A percentile compares a stretch with the other conserved stretches of the same genome.
Conservation (phyloP, 495 filamentous ascomycete species). For the Choiromyces venosus region DNA sequence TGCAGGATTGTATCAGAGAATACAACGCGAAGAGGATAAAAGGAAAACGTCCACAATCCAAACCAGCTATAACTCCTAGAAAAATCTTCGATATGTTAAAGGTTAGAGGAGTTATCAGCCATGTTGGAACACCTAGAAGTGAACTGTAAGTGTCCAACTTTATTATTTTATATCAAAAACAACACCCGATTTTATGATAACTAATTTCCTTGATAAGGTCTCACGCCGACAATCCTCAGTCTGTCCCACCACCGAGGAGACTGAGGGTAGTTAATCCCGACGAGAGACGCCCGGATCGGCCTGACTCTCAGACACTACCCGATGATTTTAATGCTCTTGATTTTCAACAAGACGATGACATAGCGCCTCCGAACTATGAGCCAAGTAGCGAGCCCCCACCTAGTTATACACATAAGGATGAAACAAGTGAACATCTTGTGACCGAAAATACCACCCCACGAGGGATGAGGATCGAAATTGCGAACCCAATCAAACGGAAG, state of each 20-base stretch:
- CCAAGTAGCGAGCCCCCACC: not conserved
- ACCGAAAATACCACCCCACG: not conserved
- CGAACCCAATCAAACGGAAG: slow-evolving; percentile 13
- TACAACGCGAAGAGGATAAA: not conserved
- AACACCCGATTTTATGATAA: not conserved
- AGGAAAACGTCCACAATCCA: not conserved
- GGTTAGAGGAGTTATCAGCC: not conserved
- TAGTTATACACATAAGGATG: not conserved
- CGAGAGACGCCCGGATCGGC: not conserved
- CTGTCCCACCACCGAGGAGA: not conserved
- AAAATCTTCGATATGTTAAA: not conserved
- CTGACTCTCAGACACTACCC: not conserved
- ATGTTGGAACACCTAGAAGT: not conserved
- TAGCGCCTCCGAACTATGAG: not conserved
- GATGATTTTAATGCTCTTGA: not conserved
- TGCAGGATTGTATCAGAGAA: not conserved
- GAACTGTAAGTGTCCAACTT: not conserved
- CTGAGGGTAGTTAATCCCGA: not conserved
- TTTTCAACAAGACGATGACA: slow-evolving; percentile 1
- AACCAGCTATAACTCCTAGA: not conserved
- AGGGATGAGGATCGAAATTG: slow-evolving; percentile 21
- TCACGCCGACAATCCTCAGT: not conserved
- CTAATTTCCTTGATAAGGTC: not conserved
- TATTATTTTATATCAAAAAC: not conserved
- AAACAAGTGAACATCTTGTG: not conserved